Percentiles rank a stretch among this genome's conserved stretches.
Conservation (phyloP, 768 basidiomycete species). For the Chalciporus sphaerocephalus region DNA sequence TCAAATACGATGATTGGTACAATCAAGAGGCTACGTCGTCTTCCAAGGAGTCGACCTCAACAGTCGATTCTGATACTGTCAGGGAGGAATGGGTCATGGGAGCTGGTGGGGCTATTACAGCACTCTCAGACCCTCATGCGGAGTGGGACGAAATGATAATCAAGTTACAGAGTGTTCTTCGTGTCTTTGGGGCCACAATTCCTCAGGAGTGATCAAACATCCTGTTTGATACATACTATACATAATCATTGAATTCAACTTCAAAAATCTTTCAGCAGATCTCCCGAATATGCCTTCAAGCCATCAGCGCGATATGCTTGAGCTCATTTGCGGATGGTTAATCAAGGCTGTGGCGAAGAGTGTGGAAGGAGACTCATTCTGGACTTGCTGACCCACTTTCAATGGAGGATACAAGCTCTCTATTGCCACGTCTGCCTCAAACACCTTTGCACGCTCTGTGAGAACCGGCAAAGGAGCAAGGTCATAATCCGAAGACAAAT, state of each 20-base stretch:
- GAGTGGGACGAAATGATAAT: slow-evolving; percentile 95
- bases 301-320: slow-evolving; percentile 77
- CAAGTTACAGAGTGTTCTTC: slow-evolving; percentile 78
- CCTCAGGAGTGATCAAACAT: slow-evolving; percentile 19
- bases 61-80: slow-evolving; percentile 5
- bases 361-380: slow-evolving; percentile 45
- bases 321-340: slow-evolving; percentile 53
- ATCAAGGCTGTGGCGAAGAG: slow-evolving; percentile 1
- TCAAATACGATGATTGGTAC: slow-evolving; percentile 54
- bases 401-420: slow-evolving; percentile 54
- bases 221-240: neutral
- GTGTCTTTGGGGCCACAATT: slow-evolving; percentile 48
- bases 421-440: slow-evolving; percentile 32
- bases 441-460: slow-evolving; percentile 41
- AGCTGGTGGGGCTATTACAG: slow-evolving; percentile 96
- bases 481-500: slow-evolving; percentile 80
- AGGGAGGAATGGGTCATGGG: slow-evolving; percentile 72
- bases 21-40: slow-evolving; percentile 10
- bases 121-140: slow-evolving; percentile 74
- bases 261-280: slow-evolving; percentile 23
- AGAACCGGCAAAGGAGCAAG: slow-evolving; percentile 62
- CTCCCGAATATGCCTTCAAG: too few relatives aligned
- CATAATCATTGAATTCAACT: slow-evolving; percentile 35
- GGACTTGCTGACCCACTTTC: slow-evolving; percentile 88
- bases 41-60: slow-evolving; percentile 10